Evolutionary conservation across 2,329 filamentous ascomycete species (phyloP), one percentile per base, ranked within the genome.

Genomic region (Penicillium sp.): DNA sequence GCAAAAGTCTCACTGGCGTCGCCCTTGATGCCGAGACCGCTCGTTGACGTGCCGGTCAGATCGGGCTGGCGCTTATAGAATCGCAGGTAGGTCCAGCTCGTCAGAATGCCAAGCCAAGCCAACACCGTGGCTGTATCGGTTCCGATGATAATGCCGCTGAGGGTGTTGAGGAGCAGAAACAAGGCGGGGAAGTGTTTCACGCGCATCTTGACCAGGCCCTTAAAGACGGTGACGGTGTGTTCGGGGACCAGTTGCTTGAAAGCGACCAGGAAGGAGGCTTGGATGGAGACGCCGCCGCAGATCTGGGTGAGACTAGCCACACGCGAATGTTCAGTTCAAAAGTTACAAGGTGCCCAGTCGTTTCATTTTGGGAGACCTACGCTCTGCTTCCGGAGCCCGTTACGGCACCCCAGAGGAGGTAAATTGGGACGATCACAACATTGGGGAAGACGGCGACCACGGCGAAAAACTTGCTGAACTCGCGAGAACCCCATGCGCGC

Each of bases 171-270:
- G 41, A 87, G 65, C 49, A 77, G 81, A 73, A 77, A 95, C 64
- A 81, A 86, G 75, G 70, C 93, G 48, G 71, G 94, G 72, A 84
- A 84, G 63, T 84, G 81, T 63, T 84, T 83, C 39, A 98, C 89
- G 53, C 91, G 86, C 65, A 97, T 81, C 45, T 93, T 94, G 43
- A 97, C 65, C 46, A 95, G 72, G 50, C 89, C 89, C 50, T 86
- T 85, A 72, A 95, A 91, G 43, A 98, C 80, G 4, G 91, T 93
- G 37, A 97, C 91, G 8, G 93, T 98, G 67, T 98, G 93, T 47
- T 95, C 90, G 15, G 93, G 93, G 23, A 97, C 86, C 34, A 98
- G 86, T 69, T 98, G 93, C 70, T 94, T 97, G 70, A 97, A 95
- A 39, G 91, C 87, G 57, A 97, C 87, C 47, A 98, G 85, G 72